Percentiles rank a stretch among this genome's conserved stretches.
These are phyloP conservation scores for Zygosaccharomyces sapae DNA, from an alignment of 1,139 yeast genomes.

Conservation along the genomic window DNA sequence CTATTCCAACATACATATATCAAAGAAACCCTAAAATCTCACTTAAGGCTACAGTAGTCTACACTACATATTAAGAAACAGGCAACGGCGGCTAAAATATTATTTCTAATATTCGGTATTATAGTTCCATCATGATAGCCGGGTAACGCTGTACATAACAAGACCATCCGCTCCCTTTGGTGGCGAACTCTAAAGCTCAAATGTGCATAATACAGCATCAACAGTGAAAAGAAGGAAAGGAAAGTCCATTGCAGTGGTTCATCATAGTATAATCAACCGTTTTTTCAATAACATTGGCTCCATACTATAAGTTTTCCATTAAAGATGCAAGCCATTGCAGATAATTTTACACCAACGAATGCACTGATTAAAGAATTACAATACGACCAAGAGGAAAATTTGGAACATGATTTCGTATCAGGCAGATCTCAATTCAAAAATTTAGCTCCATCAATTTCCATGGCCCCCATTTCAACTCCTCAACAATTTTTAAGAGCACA, in stretches of 20 bases:
- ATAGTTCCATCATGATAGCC: neutral
- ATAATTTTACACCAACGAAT: conserved; percentile 22
- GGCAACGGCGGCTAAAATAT: no score
- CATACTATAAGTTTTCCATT: neutral
- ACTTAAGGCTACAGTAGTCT: no score
- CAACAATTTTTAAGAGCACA: conserved; percentile 94
- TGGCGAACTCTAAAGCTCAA: conserved; percentile 3
- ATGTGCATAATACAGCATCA: neutral
- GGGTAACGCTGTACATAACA: neutral
- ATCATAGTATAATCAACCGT: neutral
- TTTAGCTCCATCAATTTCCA: conserved; percentile 57
- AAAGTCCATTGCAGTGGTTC: neutral
- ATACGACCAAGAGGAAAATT: conserved; percentile 34
- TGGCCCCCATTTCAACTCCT: conserved; percentile 87
- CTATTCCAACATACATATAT: no score
- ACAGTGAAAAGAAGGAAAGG: neutral
- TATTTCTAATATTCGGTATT: neutral
- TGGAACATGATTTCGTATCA: conserved; percentile 38
- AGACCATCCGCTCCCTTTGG: conserved; percentile 2
- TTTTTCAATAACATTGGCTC: neutral
- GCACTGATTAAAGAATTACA: conserved; percentile 28
- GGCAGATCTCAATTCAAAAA: conserved; percentile 32
- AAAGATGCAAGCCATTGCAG: conserved; percentile 35
- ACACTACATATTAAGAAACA: no score
- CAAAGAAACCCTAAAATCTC: no score